Percentiles rank a stretch among this genome's conserved stretches.
Conservation (phyloP, 306 rosid genomes). For the Acacia melanoxylon region DNA sequence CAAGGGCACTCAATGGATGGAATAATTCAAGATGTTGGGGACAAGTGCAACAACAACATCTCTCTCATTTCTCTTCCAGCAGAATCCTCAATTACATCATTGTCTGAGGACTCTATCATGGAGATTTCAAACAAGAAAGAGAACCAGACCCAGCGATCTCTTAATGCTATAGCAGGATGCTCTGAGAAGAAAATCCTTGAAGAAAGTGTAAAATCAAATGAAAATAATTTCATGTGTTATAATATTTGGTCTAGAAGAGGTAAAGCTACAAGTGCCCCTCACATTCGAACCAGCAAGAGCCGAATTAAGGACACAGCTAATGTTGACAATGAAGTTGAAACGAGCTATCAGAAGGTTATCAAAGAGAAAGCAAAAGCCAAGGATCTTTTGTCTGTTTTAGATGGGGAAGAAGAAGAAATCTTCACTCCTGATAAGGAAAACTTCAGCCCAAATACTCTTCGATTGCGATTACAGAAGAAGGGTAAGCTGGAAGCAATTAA, state of each 20-base stretch:
- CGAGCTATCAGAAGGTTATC: conserved; percentile 30
- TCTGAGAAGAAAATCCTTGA: conserved; percentile 34
- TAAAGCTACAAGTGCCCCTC: conserved; percentile 59
- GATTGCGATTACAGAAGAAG: conserved; percentile 48
- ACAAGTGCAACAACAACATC: conserved; percentile 26
- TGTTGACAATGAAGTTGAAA: conserved; percentile 33
- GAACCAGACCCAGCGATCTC: conserved; percentile 42
- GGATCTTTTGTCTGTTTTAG: conserved; percentile 38
- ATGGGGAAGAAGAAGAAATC: conserved; percentile 46
- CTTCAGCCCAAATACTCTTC: conserved; percentile 54
- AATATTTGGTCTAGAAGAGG: conserved; percentile 73
- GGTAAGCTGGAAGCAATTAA: conserved; percentile 43
- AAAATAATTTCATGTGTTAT: conserved; percentile 29
- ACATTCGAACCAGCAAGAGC: conserved; percentile 43
- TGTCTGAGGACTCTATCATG: conserved; percentile 27
- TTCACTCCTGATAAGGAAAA: conserved; percentile 72
- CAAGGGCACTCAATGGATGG: conserved; percentile 21
- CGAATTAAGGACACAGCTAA: conserved; percentile 27
- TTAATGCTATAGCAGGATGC: conserved; percentile 22
- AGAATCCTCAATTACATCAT: conserved; percentile 38
- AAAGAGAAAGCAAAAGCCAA: conserved; percentile 27
- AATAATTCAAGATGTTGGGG: conserved; percentile 30
- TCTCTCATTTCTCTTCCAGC: conserved; percentile 18
- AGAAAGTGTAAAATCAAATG: conserved; percentile 26
- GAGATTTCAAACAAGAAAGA: conserved; percentile 32